Percentiles rank a stretch among this genome's conserved stretches.
Evolutionary conservation across 768 basidiomycete genomes (phyloP).

Genomic region (Porphyrellus cyaneotinctus): DNA sequence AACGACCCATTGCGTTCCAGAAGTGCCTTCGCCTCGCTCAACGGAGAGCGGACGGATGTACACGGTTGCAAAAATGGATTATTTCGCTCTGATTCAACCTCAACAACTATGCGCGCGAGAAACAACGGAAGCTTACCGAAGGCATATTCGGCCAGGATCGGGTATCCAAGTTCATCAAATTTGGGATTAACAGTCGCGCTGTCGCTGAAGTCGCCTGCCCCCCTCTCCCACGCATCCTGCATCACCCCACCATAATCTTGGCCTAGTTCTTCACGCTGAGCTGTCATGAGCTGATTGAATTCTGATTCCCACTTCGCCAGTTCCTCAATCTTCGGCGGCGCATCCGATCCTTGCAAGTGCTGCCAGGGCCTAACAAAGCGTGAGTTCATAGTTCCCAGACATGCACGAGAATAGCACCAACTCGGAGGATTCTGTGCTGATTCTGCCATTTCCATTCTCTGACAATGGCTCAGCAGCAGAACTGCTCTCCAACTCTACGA

Average conservation of each 20-base stretch:
- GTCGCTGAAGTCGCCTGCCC: constrained; percentile 42
- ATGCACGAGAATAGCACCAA: constrained; percentile 29
- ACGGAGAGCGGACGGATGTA: constrained; percentile 41
- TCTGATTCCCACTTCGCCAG: constrained; percentile 80
- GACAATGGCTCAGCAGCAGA: constrained; percentile 41
- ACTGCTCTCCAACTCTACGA: constrained; percentile 51
- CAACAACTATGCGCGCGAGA: neutral
- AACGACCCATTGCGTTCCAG: constrained; percentile 80
- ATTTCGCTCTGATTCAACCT: constrained; percentile 49
- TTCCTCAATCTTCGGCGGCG: constrained; percentile 57
- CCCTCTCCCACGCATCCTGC: constrained; percentile 61
- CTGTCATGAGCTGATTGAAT: constrained; percentile 72
- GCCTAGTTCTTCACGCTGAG: constrained; percentile 63
- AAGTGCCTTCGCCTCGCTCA: constrained; percentile 72
- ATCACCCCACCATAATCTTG: constrained; percentile 58
- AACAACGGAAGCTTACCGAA: constrained; percentile 57
- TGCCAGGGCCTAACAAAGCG: constrained; percentile 52
- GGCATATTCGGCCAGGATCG: constrained; percentile 63
- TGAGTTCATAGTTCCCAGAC: constrained; percentile 3
- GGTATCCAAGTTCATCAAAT: constrained; percentile 73
- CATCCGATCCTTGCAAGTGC: constrained; percentile 52
- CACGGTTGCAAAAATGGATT: constrained; percentile 66
- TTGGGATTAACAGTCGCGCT: constrained; percentile 34
- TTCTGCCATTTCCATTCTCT: constrained; percentile 19
- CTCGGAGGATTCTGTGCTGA: constrained; percentile 50